A percentile compares a stretch with the other conserved stretches of the same genome.
Evolutionary conservation across 179 eudicot species (phyloP).

Genomic region (Heliamphora pulchella): DNA sequence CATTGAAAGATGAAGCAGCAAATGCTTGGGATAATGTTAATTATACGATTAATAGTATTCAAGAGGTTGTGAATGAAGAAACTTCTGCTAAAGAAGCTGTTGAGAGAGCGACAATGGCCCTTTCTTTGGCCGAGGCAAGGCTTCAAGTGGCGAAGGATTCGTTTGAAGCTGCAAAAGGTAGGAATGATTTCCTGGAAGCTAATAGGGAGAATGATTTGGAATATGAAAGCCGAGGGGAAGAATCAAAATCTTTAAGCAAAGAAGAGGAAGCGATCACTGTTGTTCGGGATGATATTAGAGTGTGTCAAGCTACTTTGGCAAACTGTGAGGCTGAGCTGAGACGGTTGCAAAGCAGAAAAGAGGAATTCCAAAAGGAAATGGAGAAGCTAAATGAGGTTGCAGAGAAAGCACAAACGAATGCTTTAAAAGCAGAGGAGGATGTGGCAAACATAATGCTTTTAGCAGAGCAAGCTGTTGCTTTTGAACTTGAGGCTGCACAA

Average conservation of each 20-base stretch:
- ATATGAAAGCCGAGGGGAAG: constrained; percentile 37
- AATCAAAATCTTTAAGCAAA: constrained; percentile 29
- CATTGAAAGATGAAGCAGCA: constrained; percentile 66
- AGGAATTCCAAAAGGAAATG: constrained; percentile 70
- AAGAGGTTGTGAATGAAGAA: constrained; percentile 60
- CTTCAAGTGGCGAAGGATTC: constrained; percentile 63
- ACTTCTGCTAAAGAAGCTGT: constrained; percentile 59
- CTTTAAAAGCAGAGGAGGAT: constrained; percentile 80
- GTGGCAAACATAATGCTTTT: constrained; percentile 82
- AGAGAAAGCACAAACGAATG: constrained; percentile 57
- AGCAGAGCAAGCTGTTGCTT: constrained; percentile 97
- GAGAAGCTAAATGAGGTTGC: constrained; percentile 64
- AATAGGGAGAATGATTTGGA: constrained; percentile 29
- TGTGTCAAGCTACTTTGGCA: constrained; percentile 43
- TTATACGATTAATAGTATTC: constrained; percentile 33
- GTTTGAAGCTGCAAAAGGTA: constrained; percentile 45
- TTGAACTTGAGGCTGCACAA: constrained; percentile 80
- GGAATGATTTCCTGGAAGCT: constrained; percentile 23
- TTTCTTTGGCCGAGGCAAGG: constrained; percentile 84
- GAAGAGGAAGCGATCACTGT: constrained; percentile 51
- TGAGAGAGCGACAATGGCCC: constrained; percentile 73
- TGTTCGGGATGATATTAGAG: constrained; percentile 55
- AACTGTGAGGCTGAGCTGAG: constrained; percentile 63
- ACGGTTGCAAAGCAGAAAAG: constrained; percentile 54
- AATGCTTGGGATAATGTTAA: constrained; percentile 62